These are phyloP conservation scores for Coemansia sp. DNA, from an alignment of 371 early-diverging fungal species.

Conservation along the genomic window DNA sequence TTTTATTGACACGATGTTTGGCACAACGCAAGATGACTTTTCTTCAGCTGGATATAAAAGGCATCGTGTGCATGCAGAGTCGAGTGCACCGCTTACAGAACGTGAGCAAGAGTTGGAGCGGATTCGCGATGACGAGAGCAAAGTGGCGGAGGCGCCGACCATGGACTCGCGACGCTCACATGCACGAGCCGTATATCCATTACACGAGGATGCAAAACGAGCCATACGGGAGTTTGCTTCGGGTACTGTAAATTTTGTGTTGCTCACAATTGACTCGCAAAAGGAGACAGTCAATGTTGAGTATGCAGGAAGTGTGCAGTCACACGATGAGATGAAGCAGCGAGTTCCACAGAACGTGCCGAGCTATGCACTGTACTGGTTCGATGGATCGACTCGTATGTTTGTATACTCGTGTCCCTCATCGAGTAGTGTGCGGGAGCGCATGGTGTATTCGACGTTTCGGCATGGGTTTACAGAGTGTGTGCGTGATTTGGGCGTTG, in stretches of 20 bases:
- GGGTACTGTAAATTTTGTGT: slow-evolving; percentile 62
- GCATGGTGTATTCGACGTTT: slow-evolving; percentile 85
- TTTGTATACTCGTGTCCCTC: slow-evolving; percentile 83
- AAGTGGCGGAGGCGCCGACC: slow-evolving; percentile 6
- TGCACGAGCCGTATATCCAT: slow-evolving; percentile 63
- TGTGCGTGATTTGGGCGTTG: slow-evolving; percentile 56
- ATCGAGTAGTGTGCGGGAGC: slow-evolving; percentile 72
- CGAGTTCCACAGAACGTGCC: slow-evolving; percentile 29
- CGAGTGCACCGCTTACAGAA: slow-evolving; percentile 78
- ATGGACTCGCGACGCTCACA: slow-evolving; percentile 50
- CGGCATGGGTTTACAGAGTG: slow-evolving; percentile 60
- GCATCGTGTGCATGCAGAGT: slow-evolving; percentile 67
- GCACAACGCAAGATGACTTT: slow-evolving; percentile 55
- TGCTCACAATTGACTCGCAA: slow-evolving; percentile 54
- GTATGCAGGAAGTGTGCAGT: slow-evolving; percentile 21
- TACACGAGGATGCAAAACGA: slow-evolving; percentile 58
- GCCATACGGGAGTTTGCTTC: slow-evolving; percentile 56
- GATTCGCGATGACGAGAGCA: slow-evolving; percentile 61
- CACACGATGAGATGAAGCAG: slow-evolving; percentile 17
- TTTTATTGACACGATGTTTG: slow-evolving; percentile 78
- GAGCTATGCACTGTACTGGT: slow-evolving; percentile 44
- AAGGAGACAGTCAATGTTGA: slow-evolving; percentile 16
- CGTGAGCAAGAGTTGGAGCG: slow-evolving; percentile 75
- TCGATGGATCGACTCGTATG: slow-evolving; percentile 45
- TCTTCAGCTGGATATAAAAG: slow-evolving; percentile 61